Evolutionary conservation across 2,329 filamentous ascomycete genomes (phyloP).

Genomic region (Dryadomyces quercivorus): DNA sequence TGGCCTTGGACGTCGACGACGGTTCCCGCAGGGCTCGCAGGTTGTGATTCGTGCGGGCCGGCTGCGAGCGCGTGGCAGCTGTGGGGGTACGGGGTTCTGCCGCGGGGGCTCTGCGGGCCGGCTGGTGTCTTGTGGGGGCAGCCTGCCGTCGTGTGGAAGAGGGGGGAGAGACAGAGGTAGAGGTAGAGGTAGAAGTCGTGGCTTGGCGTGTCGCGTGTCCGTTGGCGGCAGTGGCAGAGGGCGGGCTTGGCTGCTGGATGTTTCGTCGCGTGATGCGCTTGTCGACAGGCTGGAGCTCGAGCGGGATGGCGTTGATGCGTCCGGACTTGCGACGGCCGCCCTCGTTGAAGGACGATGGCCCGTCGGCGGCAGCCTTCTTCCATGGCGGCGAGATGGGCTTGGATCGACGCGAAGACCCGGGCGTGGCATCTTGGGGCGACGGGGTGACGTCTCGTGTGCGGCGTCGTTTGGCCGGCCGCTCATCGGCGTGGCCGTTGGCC

Average conservation of each 20-base stretch:
- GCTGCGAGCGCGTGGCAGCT: slow-evolving; percentile 25
- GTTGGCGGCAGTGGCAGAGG: slow-evolving; percentile 14
- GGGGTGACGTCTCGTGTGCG: slow-evolving; percentile 36
- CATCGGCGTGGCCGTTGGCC: slow-evolving; percentile 21
- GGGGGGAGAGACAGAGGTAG: neutral
- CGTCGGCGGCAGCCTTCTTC: slow-evolving; percentile 76
- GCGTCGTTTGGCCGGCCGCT: slow-evolving; percentile 52
- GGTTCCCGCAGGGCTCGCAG: slow-evolving; percentile 5
- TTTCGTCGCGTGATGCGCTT: slow-evolving; percentile 40
- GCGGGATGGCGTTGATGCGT: slow-evolving; percentile 45
- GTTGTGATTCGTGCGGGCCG: slow-evolving; percentile 14
- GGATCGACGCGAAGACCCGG: slow-evolving; percentile 23
- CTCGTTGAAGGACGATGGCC: slow-evolving; percentile 72
- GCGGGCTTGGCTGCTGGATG: slow-evolving; percentile 21
- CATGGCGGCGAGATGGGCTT: slow-evolving; percentile 73
- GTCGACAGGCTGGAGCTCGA: slow-evolving; percentile 37
- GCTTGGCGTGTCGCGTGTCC: slow-evolving; percentile 12
- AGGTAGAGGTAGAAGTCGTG: neutral
- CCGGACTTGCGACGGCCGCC: slow-evolving; percentile 60
- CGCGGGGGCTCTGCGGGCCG: slow-evolving; percentile 1
- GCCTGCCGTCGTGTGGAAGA: slow-evolving; percentile 6
- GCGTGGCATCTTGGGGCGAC: slow-evolving; percentile 10
- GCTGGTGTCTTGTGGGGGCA: neutral
- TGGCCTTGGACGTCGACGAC: too few relatives aligned
- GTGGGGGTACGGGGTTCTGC: slow-evolving; percentile 14